Conservation (phyloP, 352 stramenopile species). For the Thalassiosira delicatula region DNA sequence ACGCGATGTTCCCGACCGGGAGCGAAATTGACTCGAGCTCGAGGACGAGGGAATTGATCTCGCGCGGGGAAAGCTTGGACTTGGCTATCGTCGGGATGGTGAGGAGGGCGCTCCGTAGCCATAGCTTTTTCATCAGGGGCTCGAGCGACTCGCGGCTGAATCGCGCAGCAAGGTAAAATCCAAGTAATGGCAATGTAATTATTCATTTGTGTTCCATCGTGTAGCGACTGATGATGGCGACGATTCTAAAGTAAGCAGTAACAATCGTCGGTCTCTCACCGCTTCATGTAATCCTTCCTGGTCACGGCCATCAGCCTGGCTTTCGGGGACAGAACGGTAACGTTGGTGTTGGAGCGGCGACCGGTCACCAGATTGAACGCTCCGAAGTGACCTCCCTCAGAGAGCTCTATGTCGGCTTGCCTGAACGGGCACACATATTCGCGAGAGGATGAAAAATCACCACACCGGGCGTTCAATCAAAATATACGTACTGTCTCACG, state of each 20-base stretch:
- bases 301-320: constrained; percentile 56
- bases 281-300: constrained; percentile 57
- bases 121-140: constrained; percentile 52
- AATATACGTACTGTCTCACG: too few relatives aligned
- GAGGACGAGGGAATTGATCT: constrained; percentile 59
- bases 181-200: too few relatives aligned
- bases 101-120: constrained; percentile 44
- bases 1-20: constrained; percentile 36
- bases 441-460: too few relatives aligned
- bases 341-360: constrained; percentile 84
- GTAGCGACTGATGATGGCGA: too few relatives aligned
- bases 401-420: constrained; percentile 84
- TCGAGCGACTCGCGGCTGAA: constrained; percentile 48
- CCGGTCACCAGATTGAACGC: constrained; percentile 90
- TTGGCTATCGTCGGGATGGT: constrained; percentile 58
- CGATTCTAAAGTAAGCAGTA: too few relatives aligned
- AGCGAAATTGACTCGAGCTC: constrained; percentile 46
- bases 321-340: constrained; percentile 70
- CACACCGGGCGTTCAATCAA: too few relatives aligned
- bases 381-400: constrained; percentile 92
- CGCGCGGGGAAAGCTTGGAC: constrained; percentile 50
- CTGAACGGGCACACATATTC: too few relatives aligned
- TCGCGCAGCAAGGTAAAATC: too few relatives aligned
- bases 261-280: too few relatives aligned
- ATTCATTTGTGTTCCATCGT: too few relatives aligned